These are phyloP conservation scores for Syncephalis plumigaleata DNA, from an alignment of 371 early-diverging fungal species.

Conservation along the genomic window DNA sequence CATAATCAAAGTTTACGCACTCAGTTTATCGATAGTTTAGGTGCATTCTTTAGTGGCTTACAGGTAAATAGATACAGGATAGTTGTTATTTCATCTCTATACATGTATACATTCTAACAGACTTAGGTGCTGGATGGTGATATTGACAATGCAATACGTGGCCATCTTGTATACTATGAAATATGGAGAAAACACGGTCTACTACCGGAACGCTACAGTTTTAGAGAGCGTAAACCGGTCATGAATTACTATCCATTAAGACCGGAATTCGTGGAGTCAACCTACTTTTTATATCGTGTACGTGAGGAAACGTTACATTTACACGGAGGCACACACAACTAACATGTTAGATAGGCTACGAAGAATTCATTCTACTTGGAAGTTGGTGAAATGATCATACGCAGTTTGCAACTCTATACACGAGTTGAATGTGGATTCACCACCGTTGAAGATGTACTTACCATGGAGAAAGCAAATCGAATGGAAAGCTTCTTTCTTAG, in stretches of 20 bases:
- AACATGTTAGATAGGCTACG: slow-evolving; percentile 38
- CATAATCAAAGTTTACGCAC: slow-evolving; percentile 37
- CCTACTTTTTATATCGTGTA: slow-evolving; percentile 74
- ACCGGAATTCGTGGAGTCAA: slow-evolving; percentile 90
- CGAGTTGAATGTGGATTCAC: slow-evolving; percentile 79
- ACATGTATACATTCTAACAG: too few species aligned
- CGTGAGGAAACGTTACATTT: too few species aligned
- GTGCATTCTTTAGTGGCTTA: slow-evolving; percentile 85
- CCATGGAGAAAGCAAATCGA: slow-evolving; percentile 49
- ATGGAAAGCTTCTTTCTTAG: slow-evolving; percentile 93
- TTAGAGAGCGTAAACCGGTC: slow-evolving; percentile 31
- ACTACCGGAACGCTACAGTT: slow-evolving; percentile 77
- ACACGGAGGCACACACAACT: too few species aligned
- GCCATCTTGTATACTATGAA: slow-evolving; percentile 63
- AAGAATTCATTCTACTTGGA: slow-evolving; percentile 76
- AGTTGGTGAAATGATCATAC: slow-evolving; percentile 71
- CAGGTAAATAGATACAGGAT: slow-evolving; percentile 28
- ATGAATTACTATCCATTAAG: slow-evolving; percentile 69
- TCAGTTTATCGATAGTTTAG: slow-evolving; percentile 77
- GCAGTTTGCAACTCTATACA: slow-evolving; percentile 52
- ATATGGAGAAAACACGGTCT: slow-evolving; percentile 73
- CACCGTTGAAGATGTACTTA: slow-evolving; percentile 40
- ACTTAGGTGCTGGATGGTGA: slow-evolving; percentile 70
- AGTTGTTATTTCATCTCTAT: background rate
- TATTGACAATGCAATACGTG: slow-evolving; percentile 56